phyloP scores from a whole-genome alignment of 1,284 basidiomycete genomes.

The Pascua sp. region DNA sequence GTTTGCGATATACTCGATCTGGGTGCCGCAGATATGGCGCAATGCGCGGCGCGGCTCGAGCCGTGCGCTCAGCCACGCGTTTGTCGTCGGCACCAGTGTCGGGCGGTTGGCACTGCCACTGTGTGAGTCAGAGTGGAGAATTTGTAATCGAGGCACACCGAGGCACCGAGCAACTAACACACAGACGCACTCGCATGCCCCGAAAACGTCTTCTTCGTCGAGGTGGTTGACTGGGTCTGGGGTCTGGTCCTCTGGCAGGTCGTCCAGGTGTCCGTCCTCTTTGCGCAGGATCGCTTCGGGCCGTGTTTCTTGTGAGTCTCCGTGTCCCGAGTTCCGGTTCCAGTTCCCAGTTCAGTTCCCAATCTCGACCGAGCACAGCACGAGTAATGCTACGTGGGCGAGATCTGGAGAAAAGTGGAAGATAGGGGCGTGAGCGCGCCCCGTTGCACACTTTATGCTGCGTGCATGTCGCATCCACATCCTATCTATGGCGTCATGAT shows the following conservation, averaged over 20 bases:
- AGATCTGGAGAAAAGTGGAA: too few relatives aligned
- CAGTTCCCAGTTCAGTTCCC: too few relatives aligned
- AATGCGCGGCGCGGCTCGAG: constrained; percentile 67
- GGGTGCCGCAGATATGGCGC: constrained; percentile 78
- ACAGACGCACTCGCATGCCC: constrained; percentile 77
- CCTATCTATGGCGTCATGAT: too few relatives aligned
- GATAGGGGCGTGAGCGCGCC: too few relatives aligned
- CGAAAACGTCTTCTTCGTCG: constrained; percentile 75
- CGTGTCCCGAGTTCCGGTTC: not conserved
- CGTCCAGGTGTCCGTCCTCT: constrained; percentile 62
- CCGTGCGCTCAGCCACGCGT: constrained; percentile 65
- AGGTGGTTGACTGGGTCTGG: constrained; percentile 64
- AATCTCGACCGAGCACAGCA: too few relatives aligned
- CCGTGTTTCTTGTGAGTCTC: constrained; percentile 68
- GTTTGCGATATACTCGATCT: constrained; percentile 68
- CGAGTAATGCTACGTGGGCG: too few relatives aligned
- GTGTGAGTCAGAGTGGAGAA: constrained; percentile 57
- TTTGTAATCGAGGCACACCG: not conserved
- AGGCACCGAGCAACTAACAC: constrained; percentile 1
- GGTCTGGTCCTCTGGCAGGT: constrained; percentile 61
- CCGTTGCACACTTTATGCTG: too few relatives aligned
- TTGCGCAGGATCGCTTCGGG: constrained; percentile 72
- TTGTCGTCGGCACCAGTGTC: constrained; percentile 71
- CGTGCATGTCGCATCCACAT: too few relatives aligned
- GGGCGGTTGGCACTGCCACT: constrained; percentile 67